Conservation (phyloP, 306 rosid genomes). For the Oxytropis ochrocephala region DNA sequence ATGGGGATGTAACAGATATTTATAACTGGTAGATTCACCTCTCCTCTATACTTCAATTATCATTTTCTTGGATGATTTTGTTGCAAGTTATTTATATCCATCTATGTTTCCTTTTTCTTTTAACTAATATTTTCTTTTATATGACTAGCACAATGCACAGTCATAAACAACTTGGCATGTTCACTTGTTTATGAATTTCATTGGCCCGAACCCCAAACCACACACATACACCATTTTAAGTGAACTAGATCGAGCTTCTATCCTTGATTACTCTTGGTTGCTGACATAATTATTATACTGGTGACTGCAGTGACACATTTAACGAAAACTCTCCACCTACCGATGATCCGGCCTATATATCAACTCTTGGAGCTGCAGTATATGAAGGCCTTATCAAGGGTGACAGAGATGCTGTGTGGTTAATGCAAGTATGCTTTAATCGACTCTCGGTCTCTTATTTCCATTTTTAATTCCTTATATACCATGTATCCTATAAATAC, state of each 20-base stretch:
- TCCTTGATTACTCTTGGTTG: constrained; percentile 10
- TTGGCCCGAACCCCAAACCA: background rate
- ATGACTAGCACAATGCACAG: background rate
- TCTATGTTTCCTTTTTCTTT: background rate
- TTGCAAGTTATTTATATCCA: constrained; percentile 1
- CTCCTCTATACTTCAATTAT: constrained; percentile 9
- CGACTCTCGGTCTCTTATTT: constrained; percentile 9
- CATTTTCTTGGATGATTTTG: background rate
- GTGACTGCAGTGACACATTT: constrained; percentile 78
- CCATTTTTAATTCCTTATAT: background rate
- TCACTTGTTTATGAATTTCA: background rate
- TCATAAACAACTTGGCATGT: background rate
- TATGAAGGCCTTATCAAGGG: constrained; percentile 83
- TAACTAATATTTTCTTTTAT: background rate
- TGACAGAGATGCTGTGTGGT: constrained; percentile 92
- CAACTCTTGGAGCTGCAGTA: constrained; percentile 86
- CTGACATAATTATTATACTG: constrained; percentile 11
- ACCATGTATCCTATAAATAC: background rate
- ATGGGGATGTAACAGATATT: constrained; percentile 89
- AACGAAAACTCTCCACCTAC: constrained; percentile 95
- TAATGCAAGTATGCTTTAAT: constrained; percentile 85
- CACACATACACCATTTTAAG: background rate
- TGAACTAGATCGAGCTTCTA: background rate
- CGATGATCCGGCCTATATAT: constrained; percentile 62
- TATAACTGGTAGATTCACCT: constrained; percentile 70